Percentiles rank a stretch among this genome's conserved stretches.
Evolutionary conservation across 2,329 filamentous ascomycete species (phyloP).

Genomic region (Apiospora pterosperma): DNA sequence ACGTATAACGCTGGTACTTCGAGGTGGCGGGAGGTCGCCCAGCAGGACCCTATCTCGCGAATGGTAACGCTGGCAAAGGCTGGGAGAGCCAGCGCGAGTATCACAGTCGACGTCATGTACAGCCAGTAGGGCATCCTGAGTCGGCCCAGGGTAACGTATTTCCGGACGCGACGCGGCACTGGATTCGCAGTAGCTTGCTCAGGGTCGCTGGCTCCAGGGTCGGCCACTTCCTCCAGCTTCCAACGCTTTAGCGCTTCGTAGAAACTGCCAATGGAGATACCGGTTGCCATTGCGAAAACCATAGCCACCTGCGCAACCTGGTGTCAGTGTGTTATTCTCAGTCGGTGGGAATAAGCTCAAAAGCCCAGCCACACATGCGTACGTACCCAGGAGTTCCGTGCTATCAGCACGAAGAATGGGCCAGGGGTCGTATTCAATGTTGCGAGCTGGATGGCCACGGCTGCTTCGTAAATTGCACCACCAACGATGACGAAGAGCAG

Average conservation of each 20-base stretch:
- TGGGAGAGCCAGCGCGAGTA: not conserved
- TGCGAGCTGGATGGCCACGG: not conserved
- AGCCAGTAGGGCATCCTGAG: conserved; percentile 2
- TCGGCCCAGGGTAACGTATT: not conserved
- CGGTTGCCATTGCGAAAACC: not conserved
- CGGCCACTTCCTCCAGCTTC: not conserved
- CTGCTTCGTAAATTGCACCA: not conserved
- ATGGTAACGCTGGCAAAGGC: not conserved
- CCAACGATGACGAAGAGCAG: not conserved
- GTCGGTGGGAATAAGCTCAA: no score
- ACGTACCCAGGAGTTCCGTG: not conserved
- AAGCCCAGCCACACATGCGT: not conserved
- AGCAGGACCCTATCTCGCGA: not conserved
- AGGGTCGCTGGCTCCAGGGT: not conserved
- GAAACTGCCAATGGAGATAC: not conserved
- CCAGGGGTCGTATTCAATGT: no score
- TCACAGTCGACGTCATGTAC: not conserved
- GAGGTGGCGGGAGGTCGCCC: not conserved
- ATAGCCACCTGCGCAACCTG: not conserved
- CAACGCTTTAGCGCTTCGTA: not conserved
- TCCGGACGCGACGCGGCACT: not conserved
- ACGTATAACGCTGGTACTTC: not conserved
- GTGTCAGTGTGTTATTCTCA: not conserved
- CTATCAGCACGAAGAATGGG: not conserved
- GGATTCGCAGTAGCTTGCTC: not conserved